A percentile compares a stretch with the other conserved stretches of the same genome.
These are phyloP conservation scores for Haplosporangium sp. DNA, from an alignment of 371 early-diverging fungal genomes.

Conservation along the genomic window DNA sequence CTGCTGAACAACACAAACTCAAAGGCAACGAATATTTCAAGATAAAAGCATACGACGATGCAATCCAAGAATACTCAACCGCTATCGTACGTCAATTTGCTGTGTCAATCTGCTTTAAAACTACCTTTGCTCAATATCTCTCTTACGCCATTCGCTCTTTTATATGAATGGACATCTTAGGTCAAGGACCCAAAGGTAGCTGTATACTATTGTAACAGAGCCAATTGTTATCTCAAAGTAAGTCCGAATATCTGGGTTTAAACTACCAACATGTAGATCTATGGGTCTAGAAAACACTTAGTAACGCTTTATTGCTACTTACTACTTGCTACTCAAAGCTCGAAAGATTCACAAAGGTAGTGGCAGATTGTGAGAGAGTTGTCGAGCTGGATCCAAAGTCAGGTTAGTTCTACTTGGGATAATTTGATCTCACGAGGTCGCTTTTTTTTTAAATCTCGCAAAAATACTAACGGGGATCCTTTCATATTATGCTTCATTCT, in stretches of 20 bases:
- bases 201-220: conserved; percentile 84
- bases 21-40: conserved; percentile 70
- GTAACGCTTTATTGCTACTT: not conserved
- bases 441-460: too few species aligned
- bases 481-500: not conserved
- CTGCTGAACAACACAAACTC: conserved; percentile 61
- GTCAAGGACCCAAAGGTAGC: conserved; percentile 74
- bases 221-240: conserved; percentile 79
- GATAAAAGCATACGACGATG: conserved; percentile 69
- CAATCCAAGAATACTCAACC: conserved; percentile 79
- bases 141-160: too few species aligned
- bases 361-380: conserved; percentile 75
- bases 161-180: conserved; percentile 33
- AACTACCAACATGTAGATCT: not conserved
- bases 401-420: conserved; percentile 51
- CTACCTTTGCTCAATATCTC: not conserved
- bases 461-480: not conserved
- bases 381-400: conserved; percentile 76
- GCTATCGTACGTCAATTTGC: conserved; percentile 69
- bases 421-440: too few species aligned
- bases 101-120: too few species aligned
- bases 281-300: not conserved
- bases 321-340: conserved; percentile 44
- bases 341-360: conserved; percentile 67
- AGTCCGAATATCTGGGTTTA: not conserved